Conservation (phyloP, 2,329 filamentous ascomycete genomes). For the Aspergillus quadricinctus region DNA sequence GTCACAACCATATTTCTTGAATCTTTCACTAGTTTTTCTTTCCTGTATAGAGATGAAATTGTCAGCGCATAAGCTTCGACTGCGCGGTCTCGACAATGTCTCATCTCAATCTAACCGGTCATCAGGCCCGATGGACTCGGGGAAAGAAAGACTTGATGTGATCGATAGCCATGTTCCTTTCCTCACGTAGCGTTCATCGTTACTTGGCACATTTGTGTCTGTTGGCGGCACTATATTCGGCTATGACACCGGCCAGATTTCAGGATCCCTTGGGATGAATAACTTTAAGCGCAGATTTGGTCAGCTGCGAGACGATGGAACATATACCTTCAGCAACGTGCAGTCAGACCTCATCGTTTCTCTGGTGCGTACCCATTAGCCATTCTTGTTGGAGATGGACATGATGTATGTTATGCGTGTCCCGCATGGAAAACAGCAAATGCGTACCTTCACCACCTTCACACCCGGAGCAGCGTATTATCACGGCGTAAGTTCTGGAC, state of each 20-base stretch:
- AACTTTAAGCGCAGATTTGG: slow-evolving; percentile 39
- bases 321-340: slow-evolving; percentile 36
- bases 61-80: too few relatives aligned
- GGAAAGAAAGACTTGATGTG: not conserved
- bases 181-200: slow-evolving; percentile 29
- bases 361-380: slow-evolving; percentile 25
- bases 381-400: slow-evolving; percentile 63
- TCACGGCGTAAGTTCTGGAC: slow-evolving; percentile 14
- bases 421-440: slow-evolving; percentile 53
- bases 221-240: slow-evolving; percentile 44
- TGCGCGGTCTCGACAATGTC: too few relatives aligned
- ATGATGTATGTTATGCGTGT: slow-evolving; percentile 65
- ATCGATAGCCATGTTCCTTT: slow-evolving; percentile 16
- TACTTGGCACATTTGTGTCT: slow-evolving; percentile 39
- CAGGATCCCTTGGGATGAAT: slow-evolving; percentile 40
- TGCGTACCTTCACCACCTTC: slow-evolving; percentile 26
- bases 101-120: too few relatives aligned
- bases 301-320: slow-evolving; percentile 23
- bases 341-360: slow-evolving; percentile 41
- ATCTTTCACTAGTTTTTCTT: too few relatives aligned
- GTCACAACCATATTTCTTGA: too few relatives aligned
- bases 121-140: too few relatives aligned
- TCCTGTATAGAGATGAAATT: too few relatives aligned
- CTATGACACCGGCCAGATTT: slow-evolving; percentile 43
- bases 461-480: slow-evolving; percentile 21